These are phyloP conservation scores for Curvularia verruculosa DNA, from an alignment of 2,329 filamentous ascomycete species.

Conservation along the genomic window DNA sequence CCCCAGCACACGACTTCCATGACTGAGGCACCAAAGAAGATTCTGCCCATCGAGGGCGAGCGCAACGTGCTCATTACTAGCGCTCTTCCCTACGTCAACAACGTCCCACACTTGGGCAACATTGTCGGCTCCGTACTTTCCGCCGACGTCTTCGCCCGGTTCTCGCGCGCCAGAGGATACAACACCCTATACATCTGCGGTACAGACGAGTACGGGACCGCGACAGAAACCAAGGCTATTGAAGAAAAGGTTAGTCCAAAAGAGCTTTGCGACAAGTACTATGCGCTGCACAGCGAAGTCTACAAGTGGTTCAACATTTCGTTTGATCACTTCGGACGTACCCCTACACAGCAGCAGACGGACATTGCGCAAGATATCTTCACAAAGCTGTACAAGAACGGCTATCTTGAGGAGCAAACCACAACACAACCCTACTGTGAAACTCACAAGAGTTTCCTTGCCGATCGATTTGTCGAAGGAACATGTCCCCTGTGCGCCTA, in stretches of 20 bases:
- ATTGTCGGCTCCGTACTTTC: constrained; percentile 68
- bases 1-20: constrained; percentile 19
- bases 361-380: constrained; percentile 94
- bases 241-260: constrained; percentile 83
- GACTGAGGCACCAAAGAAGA: constrained; percentile 50
- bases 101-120: constrained; percentile 72
- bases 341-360: constrained; percentile 86
- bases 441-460: constrained; percentile 57
- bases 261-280: constrained; percentile 90
- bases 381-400: constrained; percentile 82
- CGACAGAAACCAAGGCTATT: constrained; percentile 93
- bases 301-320: constrained; percentile 96
- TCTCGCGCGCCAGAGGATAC: constrained; percentile 78
- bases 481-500: constrained; percentile 73
- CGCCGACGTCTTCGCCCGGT: constrained; percentile 78
- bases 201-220: constrained; percentile 93
- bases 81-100: constrained; percentile 85
- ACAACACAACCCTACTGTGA: constrained; percentile 93
- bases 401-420: constrained; percentile 83
- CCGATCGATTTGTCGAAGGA: constrained; percentile 76
- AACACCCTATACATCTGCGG: constrained; percentile 87
- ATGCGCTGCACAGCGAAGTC: constrained; percentile 84
- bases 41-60: constrained; percentile 63
- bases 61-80: constrained; percentile 89
- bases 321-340: constrained; percentile 94